These are phyloP conservation scores for Aspergillus alliaceus DNA, from an alignment of 2,329 filamentous ascomycete species.

Conservation along the genomic window DNA sequence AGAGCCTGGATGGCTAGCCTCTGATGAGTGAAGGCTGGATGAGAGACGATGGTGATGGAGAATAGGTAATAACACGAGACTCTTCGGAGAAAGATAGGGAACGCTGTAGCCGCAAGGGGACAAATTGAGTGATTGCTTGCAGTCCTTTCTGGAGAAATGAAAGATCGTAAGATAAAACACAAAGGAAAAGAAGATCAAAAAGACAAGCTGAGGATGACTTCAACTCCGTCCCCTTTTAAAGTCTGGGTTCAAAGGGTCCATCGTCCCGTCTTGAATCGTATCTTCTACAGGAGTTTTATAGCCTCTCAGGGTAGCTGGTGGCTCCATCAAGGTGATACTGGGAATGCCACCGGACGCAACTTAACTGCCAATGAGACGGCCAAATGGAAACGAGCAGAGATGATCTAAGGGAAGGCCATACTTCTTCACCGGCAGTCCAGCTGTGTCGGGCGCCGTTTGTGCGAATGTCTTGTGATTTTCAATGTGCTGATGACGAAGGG, in stretches of 20 bases:
- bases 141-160: too few relatives aligned
- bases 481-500: slow-evolving; percentile 13
- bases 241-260: background rate
- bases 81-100: background rate
- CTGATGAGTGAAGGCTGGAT: background rate
- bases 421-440: slow-evolving; percentile 15
- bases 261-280: background rate
- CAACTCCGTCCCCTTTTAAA: background rate
- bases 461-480: slow-evolving; percentile 21
- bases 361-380: slow-evolving; percentile 12
- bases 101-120: background rate
- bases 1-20: background rate
- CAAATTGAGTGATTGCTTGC: background rate
- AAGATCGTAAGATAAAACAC: background rate
- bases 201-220: background rate
- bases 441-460: slow-evolving; percentile 20
- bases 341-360: slow-evolving; percentile 18
- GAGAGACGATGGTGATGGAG: too few relatives aligned
- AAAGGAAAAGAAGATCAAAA: background rate
- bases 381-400: slow-evolving; percentile 6
- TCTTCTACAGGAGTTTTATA: background rate
- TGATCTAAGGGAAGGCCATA: background rate
- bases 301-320: background rate
- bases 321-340: slow-evolving; percentile 20
- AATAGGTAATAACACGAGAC: background rate